A percentile compares a stretch with the other conserved stretches of the same genome.
Conservation (phyloP, 2,329 filamentous ascomycete species). For the Diaporthe ilicicola region DNA sequence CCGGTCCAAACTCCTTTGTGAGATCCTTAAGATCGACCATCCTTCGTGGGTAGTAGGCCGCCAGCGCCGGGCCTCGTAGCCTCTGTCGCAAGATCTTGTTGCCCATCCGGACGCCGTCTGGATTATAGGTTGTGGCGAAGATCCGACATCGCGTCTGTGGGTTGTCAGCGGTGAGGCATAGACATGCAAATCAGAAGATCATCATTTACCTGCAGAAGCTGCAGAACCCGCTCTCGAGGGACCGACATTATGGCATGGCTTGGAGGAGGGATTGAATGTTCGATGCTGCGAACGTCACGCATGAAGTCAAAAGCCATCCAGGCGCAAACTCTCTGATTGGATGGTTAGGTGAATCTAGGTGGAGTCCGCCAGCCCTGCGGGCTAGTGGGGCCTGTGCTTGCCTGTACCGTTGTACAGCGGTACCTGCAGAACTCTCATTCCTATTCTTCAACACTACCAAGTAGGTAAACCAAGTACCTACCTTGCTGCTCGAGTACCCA, state of each 20-base stretch:
- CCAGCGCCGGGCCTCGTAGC: slow-evolving; percentile 82
- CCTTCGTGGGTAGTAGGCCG: slow-evolving; percentile 87
- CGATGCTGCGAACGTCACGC: slow-evolving; percentile 12
- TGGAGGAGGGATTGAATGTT: slow-evolving; percentile 25
- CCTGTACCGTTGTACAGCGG: neutral
- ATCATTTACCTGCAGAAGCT: slow-evolving; percentile 77
- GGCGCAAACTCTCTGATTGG: slow-evolving; percentile 31
- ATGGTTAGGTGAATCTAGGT: slow-evolving; percentile 34
- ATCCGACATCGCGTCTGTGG: slow-evolving; percentile 85
- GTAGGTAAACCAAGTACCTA: too few species aligned
- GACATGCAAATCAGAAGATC: neutral
- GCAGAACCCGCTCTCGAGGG: slow-evolving; percentile 68
- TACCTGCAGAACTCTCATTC: slow-evolving; percentile 3
- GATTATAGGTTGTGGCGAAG: slow-evolving; percentile 93
- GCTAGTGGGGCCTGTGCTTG: neutral
- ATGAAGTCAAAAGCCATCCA: slow-evolving; percentile 28
- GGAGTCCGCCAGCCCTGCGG: slow-evolving; percentile 29
- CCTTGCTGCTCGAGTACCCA: neutral
- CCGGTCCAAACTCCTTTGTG: slow-evolving; percentile 72
- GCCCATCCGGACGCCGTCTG: slow-evolving; percentile 80
- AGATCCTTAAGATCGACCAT: slow-evolving; percentile 77
- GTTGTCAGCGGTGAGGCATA: slow-evolving; percentile 23
- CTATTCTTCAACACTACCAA: neutral
- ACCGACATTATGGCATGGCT: slow-evolving; percentile 64
- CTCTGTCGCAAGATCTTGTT: slow-evolving; percentile 93